These are phyloP conservation scores for Salix brachista DNA, from an alignment of 345 rosid species.

Conservation along the genomic window DNA sequence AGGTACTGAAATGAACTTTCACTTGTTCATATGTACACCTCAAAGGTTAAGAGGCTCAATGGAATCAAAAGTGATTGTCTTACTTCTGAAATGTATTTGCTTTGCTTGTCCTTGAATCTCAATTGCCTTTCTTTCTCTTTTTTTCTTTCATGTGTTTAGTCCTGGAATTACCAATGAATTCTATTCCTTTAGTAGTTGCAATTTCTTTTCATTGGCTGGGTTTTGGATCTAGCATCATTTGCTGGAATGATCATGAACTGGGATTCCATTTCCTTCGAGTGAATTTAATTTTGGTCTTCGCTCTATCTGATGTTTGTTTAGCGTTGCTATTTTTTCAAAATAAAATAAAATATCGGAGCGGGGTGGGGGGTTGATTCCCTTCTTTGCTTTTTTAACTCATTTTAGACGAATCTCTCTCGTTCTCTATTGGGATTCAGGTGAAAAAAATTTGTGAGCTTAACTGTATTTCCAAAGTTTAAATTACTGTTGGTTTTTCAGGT, in stretches of 20 bases:
- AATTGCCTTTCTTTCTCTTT: background rate
- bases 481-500: conserved; percentile 33
- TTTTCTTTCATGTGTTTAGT: conserved; percentile 4
- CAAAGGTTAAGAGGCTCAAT: background rate
- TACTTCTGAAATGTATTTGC: conserved; percentile 7
- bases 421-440: background rate
- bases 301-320: background rate
- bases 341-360: background rate
- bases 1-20: conserved; percentile 8
- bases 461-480: background rate
- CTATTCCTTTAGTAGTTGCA: background rate
- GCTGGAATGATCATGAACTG: conserved; percentile 15
- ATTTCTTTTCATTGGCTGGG: background rate
- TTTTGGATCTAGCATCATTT: conserved; percentile 36
- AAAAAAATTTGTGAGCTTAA: background rate
- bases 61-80: conserved; percentile 1
- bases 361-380: background rate
- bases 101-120: conserved; percentile 17
- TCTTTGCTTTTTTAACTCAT: background rate
- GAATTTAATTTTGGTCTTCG: background rate
- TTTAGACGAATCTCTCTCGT: background rate
- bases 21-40: background rate
- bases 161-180: background rate
- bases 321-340: background rate
- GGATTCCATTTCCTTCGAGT: conserved; percentile 1